phyloP scores from a whole-genome alignment of 2,329 filamentous ascomycete species.

The Exophiala dermatitidis region DNA sequence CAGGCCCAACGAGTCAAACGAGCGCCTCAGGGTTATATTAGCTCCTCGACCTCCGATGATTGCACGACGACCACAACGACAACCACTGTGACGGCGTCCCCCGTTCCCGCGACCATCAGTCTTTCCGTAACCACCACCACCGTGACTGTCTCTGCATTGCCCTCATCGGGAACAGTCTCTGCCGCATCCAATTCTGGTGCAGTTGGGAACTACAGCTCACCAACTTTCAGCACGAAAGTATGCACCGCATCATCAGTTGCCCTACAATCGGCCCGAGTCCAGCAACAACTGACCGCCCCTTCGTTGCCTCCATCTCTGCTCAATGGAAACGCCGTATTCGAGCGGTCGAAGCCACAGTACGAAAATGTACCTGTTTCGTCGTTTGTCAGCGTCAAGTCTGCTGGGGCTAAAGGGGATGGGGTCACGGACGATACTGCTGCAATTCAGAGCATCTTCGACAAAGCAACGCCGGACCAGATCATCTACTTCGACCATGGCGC shows the following conservation, averaged over 20 bases:
- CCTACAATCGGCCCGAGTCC: constrained; percentile 14
- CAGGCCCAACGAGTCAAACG: constrained; percentile 9
- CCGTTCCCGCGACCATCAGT: constrained; percentile 1
- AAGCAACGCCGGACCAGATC: constrained; percentile 52
- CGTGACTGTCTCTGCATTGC: constrained; percentile 4
- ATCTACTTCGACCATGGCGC: constrained; percentile 60
- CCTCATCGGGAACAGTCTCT: neutral
- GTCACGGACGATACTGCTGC: constrained; percentile 76
- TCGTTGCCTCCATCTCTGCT: constrained; percentile 46
- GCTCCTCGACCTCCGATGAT: constrained; percentile 1
- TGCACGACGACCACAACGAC: constrained; percentile 21
- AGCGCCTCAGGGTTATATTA: constrained; percentile 7
- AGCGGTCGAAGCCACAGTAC: constrained; percentile 86
- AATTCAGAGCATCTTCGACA: constrained; percentile 71
- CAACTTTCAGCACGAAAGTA: neutral
- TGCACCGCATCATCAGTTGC: constrained; percentile 17
- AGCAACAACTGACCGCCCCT: constrained; percentile 12
- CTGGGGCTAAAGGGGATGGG: constrained; percentile 83
- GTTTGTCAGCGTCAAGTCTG: constrained; percentile 76
- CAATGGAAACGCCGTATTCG: constrained; percentile 59
- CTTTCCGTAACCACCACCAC: neutral
- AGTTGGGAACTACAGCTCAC: constrained; percentile 1
- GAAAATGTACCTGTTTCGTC: constrained; percentile 56
- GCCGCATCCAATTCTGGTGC: neutral
- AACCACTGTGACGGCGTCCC: constrained; percentile 13